phyloP scores from a whole-genome alignment of 805 yeast genomes.

The Hagleromyces aurorensis region DNA sequence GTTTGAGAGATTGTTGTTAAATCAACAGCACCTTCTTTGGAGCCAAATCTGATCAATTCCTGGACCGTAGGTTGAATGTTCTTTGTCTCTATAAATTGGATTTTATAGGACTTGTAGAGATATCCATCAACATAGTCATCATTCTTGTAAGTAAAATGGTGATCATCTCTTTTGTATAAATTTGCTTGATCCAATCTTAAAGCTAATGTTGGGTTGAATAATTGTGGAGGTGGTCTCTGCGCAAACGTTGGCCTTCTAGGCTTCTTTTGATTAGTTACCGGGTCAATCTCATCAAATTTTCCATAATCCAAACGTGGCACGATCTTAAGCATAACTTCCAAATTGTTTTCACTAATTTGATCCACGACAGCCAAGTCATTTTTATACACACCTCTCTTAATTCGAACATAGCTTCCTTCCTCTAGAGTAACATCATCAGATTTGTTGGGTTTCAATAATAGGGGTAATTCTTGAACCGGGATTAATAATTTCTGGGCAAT shows the following conservation, averaged over 20 bases:
- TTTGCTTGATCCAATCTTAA: slow-evolving; percentile 70
- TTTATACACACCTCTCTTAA: slow-evolving; percentile 84
- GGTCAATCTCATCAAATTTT: slow-evolving; percentile 48
- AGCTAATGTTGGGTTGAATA: slow-evolving; percentile 87
- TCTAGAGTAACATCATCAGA: slow-evolving; percentile 79
- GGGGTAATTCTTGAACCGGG: slow-evolving; percentile 93
- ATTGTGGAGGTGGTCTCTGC: slow-evolving; percentile 73
- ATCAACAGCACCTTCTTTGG: slow-evolving; percentile 81
- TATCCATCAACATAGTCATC: slow-evolving; percentile 90
- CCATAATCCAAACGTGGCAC: slow-evolving; percentile 95
- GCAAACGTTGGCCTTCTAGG: slow-evolving; percentile 47
- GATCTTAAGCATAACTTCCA: slow-evolving; percentile 87
- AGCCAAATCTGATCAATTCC: slow-evolving; percentile 77
- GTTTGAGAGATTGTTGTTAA: slow-evolving; percentile 78
- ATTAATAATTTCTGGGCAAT: slow-evolving; percentile 69
- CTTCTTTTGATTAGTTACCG: slow-evolving; percentile 41
- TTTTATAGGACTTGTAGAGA: slow-evolving; percentile 75
- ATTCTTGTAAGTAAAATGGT: slow-evolving; percentile 64
- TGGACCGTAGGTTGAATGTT: slow-evolving; percentile 80
- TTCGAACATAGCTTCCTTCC: slow-evolving; percentile 89
- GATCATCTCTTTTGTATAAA: slow-evolving; percentile 57
- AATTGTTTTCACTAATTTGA: slow-evolving; percentile 86
- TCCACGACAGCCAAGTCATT: slow-evolving; percentile 92
- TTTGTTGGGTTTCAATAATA: slow-evolving; percentile 80
- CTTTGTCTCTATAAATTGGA: slow-evolving; percentile 73